Evolutionary conservation across 148 eudicot species (phyloP), one percentile per base, ranked within the genome.

Genomic region (Cornus kousa): DNA sequence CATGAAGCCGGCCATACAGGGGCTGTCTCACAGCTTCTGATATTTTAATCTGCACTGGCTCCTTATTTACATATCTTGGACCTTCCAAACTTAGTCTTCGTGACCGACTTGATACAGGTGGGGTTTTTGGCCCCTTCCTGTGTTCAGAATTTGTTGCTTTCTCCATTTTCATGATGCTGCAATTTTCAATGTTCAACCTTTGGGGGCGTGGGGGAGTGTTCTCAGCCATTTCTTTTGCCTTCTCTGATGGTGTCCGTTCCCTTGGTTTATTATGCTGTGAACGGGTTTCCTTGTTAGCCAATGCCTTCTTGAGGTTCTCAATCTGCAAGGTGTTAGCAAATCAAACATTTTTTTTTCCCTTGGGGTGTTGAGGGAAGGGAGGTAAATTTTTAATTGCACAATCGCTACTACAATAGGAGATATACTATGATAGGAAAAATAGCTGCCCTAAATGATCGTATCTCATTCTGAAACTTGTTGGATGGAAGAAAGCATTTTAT

Each of bases 11-110:
- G 28, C 28, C 28, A 48, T 50, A 65, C n/a, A 33, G 0, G 2
- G 37, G 24, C 12, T 37, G 37, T 24, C 35, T 46, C 71, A 76
- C 78, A 72, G 40, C 12, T 46, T 72, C 84, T 32, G 68, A 32
- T 17, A 53, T 31, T 68, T 83, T 82, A 24, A 74, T 72, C 28
- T 67, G 70, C 68, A 72, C 28, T 62, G 46, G 39, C n/a, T 82
- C 76, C 46, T 79, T 83, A 24, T 28, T 75, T 39, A 66, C 60
- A 35, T 48, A 48, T 79, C 75, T 83, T 67, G 88, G 87, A 62
- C 91, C 89, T 85, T 91, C 97, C 72, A 93, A 78, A 85, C 97
- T 93, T 77, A 90, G 78, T 86, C 94, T 90, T 76, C 91, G 82
- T 37, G 88, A 80, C 23, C 87, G 87, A 78, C 84, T 31, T 76